A percentile compares a stretch with the other conserved stretches of the same genome.
Conservation (phyloP, 2,329 filamentous ascomycete genomes). For the Uncinocarpus reesii region DNA sequence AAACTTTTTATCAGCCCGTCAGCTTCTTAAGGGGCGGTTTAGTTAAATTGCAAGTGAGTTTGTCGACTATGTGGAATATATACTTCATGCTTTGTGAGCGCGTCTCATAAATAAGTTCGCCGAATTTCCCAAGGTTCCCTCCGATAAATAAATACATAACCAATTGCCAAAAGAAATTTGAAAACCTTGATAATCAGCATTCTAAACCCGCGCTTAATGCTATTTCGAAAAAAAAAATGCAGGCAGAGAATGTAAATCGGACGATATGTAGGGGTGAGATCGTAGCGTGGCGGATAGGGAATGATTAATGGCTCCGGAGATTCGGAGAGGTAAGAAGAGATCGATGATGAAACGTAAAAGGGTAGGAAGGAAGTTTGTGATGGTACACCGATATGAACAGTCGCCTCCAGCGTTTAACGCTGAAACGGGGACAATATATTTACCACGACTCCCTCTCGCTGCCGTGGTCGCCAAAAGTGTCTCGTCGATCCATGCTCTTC, state of each 20-base stretch:
- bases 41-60: no score
- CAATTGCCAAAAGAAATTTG: background rate
- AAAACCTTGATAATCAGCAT: background rate
- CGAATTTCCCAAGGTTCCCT: background rate
- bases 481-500: constrained; percentile 11
- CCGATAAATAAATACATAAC: constrained; percentile 2
- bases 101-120: background rate
- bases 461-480: background rate
- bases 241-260: background rate
- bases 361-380: no score
- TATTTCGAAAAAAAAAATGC: constrained; percentile 1
- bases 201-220: background rate
- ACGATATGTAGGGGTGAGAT: background rate
- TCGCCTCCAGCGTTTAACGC: no score
- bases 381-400: no score
- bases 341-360: background rate
- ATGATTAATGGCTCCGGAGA: background rate
- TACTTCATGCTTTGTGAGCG: background rate
- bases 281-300: background rate
- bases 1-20: background rate
- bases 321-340: background rate
- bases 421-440: no score
- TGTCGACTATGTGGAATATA: no score
- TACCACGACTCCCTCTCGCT: constrained; percentile 10
- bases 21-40: no score